Percentiles rank a stretch among this genome's conserved stretches.
These are phyloP conservation scores for Colletotrichum endophyticum DNA, from an alignment of 2,329 filamentous ascomycete genomes.

Conservation along the genomic window DNA sequence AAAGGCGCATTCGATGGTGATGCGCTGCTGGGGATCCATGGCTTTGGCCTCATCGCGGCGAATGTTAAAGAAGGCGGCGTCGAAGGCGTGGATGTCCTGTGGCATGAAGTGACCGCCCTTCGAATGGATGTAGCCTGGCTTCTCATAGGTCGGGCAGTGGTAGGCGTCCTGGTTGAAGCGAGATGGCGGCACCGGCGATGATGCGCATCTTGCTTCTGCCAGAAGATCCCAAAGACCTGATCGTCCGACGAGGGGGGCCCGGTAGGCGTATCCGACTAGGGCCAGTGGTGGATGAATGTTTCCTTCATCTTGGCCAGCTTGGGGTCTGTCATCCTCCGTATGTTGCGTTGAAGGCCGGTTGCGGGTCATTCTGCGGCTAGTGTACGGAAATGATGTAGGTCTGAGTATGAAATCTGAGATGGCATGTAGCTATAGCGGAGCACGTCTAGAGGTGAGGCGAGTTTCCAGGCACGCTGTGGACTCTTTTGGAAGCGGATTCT, in stretches of 20 bases:
- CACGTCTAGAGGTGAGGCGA: too few species aligned
- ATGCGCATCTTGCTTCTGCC: conserved; percentile 21
- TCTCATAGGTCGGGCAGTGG: conserved; percentile 11
- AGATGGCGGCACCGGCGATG: conserved; percentile 19
- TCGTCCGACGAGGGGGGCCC: neutral
- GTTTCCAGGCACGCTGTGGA: too few species aligned
- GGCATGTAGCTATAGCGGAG: too few species aligned
- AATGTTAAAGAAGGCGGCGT: conserved; percentile 30
- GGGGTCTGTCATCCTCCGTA: neutral
- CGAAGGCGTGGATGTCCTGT: conserved; percentile 27
- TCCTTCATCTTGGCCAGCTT: neutral
- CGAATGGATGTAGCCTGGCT: conserved; percentile 22
- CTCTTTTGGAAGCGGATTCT: too few species aligned
- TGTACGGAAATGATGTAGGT: too few species aligned
- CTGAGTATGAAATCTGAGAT: too few species aligned
- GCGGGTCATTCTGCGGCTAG: neutral
- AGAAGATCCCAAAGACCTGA: conserved; percentile 28
- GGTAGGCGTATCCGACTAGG: neutral
- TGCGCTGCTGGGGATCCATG: conserved; percentile 39
- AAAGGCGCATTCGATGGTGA: conserved; percentile 35
- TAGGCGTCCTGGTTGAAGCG: conserved; percentile 24
- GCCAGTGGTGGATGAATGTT: neutral
- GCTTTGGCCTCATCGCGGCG: conserved; percentile 28
- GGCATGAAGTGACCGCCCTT: conserved; percentile 31
- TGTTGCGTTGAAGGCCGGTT: neutral